A percentile compares a stretch with the other conserved stretches of the same genome.
Conservation (phyloP, 345 rosid species). For the Noccaea bulbosa region DNA sequence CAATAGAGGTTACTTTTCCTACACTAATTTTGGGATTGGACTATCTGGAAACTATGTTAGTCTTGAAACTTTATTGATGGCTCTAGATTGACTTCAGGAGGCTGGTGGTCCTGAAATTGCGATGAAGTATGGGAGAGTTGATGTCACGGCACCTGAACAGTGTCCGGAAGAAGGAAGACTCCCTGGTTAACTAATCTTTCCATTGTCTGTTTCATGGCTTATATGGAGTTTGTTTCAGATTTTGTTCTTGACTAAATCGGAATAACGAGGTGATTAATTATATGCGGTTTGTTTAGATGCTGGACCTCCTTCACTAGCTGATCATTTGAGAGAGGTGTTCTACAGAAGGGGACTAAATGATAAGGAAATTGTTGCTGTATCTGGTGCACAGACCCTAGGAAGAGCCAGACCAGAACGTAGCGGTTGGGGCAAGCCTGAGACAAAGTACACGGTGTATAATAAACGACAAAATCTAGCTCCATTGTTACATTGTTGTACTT, state of each 20-base stretch:
- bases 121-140: constrained; percentile 95
- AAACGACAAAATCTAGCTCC: constrained; percentile 6
- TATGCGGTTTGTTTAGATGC: constrained; percentile 59
- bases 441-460: constrained; percentile 80
- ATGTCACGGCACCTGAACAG: constrained; percentile 67
- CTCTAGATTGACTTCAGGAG: too few species aligned
- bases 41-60: too few species aligned
- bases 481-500: background rate
- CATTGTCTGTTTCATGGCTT: constrained; percentile 39
- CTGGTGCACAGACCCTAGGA: constrained; percentile 97
- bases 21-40: too few species aligned
- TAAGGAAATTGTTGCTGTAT: constrained; percentile 93
- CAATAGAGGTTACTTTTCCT: constrained; percentile 73
- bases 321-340: constrained; percentile 81
- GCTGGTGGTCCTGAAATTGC: constrained; percentile 94
- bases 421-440: constrained; percentile 96
- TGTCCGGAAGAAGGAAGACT: constrained; percentile 99
- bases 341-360: constrained; percentile 95
- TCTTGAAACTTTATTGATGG: too few species aligned
- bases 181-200: constrained; percentile 68
- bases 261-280: constrained; percentile 9
- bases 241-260: background rate
- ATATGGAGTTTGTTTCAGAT: constrained; percentile 9
- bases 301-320: constrained; percentile 87
- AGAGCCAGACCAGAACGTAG: constrained; percentile 96